phyloP scores from a whole-genome alignment of 495 filamentous ascomycete species.

The Penicillium bovifimosum region DNA sequence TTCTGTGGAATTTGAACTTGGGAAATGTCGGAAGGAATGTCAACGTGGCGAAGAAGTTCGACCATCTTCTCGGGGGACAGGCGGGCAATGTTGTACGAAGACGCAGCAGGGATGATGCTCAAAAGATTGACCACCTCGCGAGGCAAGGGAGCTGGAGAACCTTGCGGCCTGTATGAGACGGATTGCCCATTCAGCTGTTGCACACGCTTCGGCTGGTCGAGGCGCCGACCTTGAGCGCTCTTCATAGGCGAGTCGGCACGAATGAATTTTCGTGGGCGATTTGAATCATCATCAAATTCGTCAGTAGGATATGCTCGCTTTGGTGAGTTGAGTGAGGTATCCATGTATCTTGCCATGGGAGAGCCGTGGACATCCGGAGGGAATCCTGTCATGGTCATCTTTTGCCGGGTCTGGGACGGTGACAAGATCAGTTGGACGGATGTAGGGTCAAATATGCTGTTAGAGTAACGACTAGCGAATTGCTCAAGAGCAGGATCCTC shows the following conservation, averaged over 20 bases:
- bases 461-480: slow-evolving; percentile 72
- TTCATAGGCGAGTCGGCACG: slow-evolving; percentile 86
- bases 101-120: slow-evolving; percentile 72
- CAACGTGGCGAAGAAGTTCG: slow-evolving; percentile 59
- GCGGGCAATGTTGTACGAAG: slow-evolving; percentile 58
- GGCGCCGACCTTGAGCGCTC: slow-evolving; percentile 70
- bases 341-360: slow-evolving; percentile 46
- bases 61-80: slow-evolving; percentile 71
- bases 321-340: slow-evolving; percentile 58
- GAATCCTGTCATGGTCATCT: slow-evolving; percentile 26
- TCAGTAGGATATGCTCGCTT: slow-evolving; percentile 67
- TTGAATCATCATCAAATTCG: slow-evolving; percentile 62
- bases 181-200: slow-evolving; percentile 33
- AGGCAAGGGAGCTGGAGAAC: slow-evolving; percentile 55
- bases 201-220: slow-evolving; percentile 68
- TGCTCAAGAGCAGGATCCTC: slow-evolving; percentile 70
- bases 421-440: slow-evolving; percentile 77
- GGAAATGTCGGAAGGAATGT: slow-evolving; percentile 54
- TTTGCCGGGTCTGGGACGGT: slow-evolving; percentile 68
- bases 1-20: slow-evolving; percentile 40
- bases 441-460: slow-evolving; percentile 66
- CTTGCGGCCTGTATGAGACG: slow-evolving; percentile 38
- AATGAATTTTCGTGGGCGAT: slow-evolving; percentile 70
- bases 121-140: slow-evolving; percentile 75
- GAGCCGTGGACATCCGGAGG: slow-evolving; percentile 44